Percentiles rank a stretch among this genome's conserved stretches.
Conservation (phyloP, 345 rosid species). For the Hibiscus mutabilis region DNA sequence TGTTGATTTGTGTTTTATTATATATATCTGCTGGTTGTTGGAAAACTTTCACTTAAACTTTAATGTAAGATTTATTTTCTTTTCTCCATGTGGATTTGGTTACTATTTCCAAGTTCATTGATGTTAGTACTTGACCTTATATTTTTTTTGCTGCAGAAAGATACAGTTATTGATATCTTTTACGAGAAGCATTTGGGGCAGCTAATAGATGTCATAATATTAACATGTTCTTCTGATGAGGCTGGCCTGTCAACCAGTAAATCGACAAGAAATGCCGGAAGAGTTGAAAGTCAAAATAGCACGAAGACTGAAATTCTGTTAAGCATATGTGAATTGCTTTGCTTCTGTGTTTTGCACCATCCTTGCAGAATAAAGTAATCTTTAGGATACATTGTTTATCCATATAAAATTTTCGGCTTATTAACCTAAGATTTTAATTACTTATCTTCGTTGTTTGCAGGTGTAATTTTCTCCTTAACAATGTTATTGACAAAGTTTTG, state of each 20-base stretch:
- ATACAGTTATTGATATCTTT: too few relatives aligned
- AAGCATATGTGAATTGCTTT: too few relatives aligned
- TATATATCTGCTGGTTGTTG: neutral
- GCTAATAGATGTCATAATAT: too few relatives aligned
- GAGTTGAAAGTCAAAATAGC: too few relatives aligned
- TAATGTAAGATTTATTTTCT: slow-evolving; percentile 12
- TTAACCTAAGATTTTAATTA: slow-evolving; percentile 5
- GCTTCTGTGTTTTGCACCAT: too few relatives aligned
- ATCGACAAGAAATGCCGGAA: too few relatives aligned
- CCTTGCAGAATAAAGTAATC: slow-evolving; percentile 37
- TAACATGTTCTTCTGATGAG: too few relatives aligned
- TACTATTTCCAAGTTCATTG: neutral
- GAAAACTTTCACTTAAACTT: slow-evolving; percentile 12
- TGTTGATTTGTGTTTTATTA: slow-evolving; percentile 13
- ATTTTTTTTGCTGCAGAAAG: slow-evolving; percentile 47
- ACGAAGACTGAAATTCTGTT: too few relatives aligned
- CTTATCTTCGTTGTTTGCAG: slow-evolving; percentile 40
- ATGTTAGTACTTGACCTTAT: neutral
- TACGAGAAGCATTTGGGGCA: too few relatives aligned
- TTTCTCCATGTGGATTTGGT: slow-evolving; percentile 7
- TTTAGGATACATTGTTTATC: slow-evolving; percentile 13
- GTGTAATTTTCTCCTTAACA: slow-evolving; percentile 79
- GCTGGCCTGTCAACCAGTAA: too few relatives aligned
- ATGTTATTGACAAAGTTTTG: slow-evolving; percentile 22
- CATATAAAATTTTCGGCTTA: neutral